Conservation (phyloP, 441 rosid genomes). For the Biscutella laevigata region DNA sequence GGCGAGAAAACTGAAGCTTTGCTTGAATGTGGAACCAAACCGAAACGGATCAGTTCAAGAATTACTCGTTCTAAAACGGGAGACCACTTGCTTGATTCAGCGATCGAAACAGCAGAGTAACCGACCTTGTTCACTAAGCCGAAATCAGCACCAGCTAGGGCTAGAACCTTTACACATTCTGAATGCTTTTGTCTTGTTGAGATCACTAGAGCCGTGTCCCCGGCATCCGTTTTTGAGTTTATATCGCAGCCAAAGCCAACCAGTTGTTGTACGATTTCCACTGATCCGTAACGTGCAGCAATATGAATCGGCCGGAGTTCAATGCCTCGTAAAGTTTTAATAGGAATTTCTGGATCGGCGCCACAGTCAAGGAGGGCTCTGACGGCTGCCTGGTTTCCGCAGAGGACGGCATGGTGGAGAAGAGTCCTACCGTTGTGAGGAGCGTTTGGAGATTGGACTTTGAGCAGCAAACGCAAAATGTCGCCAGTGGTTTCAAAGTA, state of each 20-base stretch:
- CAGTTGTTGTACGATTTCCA: slow-evolving; percentile 46
- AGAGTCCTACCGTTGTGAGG: slow-evolving; percentile 71
- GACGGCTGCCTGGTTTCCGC: slow-evolving; percentile 68
- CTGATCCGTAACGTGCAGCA: slow-evolving; percentile 63
- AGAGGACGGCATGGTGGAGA: slow-evolving; percentile 90
- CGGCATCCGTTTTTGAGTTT: slow-evolving; percentile 59
- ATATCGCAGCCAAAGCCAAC: slow-evolving; percentile 54
- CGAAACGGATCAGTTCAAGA: slow-evolving; percentile 42
- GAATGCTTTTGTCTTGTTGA: slow-evolving; percentile 51
- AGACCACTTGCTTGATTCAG: slow-evolving; percentile 54
- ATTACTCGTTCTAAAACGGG: slow-evolving; percentile 53
- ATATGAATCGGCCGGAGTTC: slow-evolving; percentile 70
- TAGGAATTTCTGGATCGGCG: slow-evolving; percentile 48
- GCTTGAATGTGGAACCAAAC: slow-evolving; percentile 56
- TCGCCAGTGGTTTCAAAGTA: slow-evolving; percentile 77
- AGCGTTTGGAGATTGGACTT: slow-evolving; percentile 33
- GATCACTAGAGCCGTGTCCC: slow-evolving; percentile 73
- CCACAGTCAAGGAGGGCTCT: slow-evolving; percentile 57
- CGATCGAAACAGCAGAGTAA: slow-evolving; percentile 44
- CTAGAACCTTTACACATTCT: slow-evolving; percentile 51
- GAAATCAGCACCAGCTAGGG: slow-evolving; percentile 78
- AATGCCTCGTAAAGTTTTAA: slow-evolving; percentile 37
- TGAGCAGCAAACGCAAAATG: slow-evolving; percentile 59
- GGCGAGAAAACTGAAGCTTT: slow-evolving; percentile 47
- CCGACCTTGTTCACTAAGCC: slow-evolving; percentile 45